phyloP scores from a whole-genome alignment of 768 basidiomycete genomes.

The Lactarius tabidus region DNA sequence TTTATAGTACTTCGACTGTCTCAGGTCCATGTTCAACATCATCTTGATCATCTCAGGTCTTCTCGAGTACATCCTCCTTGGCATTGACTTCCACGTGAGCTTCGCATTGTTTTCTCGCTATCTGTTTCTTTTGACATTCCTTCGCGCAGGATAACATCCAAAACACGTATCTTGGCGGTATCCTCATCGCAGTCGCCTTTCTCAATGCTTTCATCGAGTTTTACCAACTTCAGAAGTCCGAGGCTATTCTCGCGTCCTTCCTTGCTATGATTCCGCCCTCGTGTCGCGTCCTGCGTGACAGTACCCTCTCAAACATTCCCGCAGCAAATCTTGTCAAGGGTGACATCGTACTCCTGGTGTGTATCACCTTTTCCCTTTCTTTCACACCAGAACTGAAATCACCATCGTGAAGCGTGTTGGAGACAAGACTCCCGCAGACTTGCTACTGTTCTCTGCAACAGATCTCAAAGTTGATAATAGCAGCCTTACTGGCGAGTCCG shows the following conservation, averaged over 20 bases:
- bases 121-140: slow-evolving; percentile 13
- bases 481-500: slow-evolving; percentile 66
- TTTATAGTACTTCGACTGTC: slow-evolving; percentile 56
- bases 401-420: slow-evolving; percentile 47
- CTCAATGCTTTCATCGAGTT: slow-evolving; percentile 69
- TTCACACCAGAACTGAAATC: neutral
- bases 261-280: slow-evolving; percentile 71
- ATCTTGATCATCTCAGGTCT: slow-evolving; percentile 62
- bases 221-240: slow-evolving; percentile 67
- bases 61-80: slow-evolving; percentile 61
- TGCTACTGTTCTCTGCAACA: slow-evolving; percentile 53
- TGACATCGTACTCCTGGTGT: slow-evolving; percentile 58
- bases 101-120: neutral
- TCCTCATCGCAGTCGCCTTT: slow-evolving; percentile 63
- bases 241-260: slow-evolving; percentile 68
- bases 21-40: slow-evolving; percentile 61
- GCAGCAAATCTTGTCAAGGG: slow-evolving; percentile 63
- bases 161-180: slow-evolving; percentile 67
- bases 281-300: slow-evolving; percentile 59
- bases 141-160: slow-evolving; percentile 48
- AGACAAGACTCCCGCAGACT: slow-evolving; percentile 69
- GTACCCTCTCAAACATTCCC: slow-evolving; percentile 49
- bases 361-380: slow-evolving; percentile 22
- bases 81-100: slow-evolving; percentile 53
- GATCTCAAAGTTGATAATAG: slow-evolving; percentile 72